Conservation (phyloP, 148 eudicot species). For the Rhododendron ferrugineum region DNA sequence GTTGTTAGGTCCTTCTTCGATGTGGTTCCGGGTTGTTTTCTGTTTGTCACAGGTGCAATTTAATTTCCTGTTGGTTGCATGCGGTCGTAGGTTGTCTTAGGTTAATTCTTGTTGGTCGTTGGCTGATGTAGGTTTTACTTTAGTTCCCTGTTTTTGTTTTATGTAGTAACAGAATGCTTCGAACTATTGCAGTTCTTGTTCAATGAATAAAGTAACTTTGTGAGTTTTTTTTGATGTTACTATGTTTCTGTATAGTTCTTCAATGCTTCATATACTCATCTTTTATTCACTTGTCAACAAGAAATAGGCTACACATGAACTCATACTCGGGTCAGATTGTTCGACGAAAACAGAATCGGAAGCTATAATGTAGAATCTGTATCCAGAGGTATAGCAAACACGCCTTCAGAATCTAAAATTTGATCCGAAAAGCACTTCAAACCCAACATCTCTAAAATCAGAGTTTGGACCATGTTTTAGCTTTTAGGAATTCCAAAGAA, state of each 20-base stretch:
- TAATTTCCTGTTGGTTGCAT: not conserved
- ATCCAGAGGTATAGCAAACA: not conserved
- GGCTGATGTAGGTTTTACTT: not conserved
- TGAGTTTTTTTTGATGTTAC: not conserved
- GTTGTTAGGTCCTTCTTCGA: not conserved
- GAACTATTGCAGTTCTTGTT: not conserved
- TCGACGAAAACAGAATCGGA: not conserved
- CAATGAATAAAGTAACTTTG: not conserved
- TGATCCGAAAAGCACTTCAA: not conserved
- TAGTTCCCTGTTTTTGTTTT: not conserved
- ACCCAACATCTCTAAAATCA: not conserved
- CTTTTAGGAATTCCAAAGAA: not conserved
- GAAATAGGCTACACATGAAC: not conserved
- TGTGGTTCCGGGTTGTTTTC: not conserved
- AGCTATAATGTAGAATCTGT: not conserved
- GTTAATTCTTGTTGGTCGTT: not conserved
- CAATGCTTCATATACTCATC: not conserved
- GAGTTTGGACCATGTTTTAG: not conserved
- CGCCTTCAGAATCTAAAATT: too few relatives aligned
- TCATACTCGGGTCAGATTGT: not conserved
- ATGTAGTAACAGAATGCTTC: not conserved
- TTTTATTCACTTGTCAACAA: too few relatives aligned
- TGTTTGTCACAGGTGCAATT: not conserved
- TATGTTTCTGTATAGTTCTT: not conserved
- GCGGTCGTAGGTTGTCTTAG: not conserved